Evolutionary conservation across 129 eudicot genomes (phyloP).

Genomic region (Deinandra increscens): DNA sequence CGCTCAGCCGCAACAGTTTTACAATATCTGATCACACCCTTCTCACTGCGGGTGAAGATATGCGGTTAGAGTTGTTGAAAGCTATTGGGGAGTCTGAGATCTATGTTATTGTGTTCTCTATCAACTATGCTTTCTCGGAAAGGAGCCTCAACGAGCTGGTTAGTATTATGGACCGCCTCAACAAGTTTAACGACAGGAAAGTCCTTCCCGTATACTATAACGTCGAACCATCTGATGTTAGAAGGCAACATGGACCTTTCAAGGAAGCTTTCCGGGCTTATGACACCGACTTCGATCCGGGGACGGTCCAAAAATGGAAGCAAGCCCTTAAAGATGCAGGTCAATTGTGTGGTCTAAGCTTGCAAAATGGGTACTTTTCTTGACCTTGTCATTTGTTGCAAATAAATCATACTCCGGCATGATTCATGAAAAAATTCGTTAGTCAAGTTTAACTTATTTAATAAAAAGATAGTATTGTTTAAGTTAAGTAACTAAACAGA

Average conservation of each 20-base stretch:
- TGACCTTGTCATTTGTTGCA: too few relatives aligned
- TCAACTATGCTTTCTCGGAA: neutral
- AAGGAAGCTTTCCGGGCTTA: slow-evolving; percentile 5
- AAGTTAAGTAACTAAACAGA: too few relatives aligned
- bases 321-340: slow-evolving; percentile 18
- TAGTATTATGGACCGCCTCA: slow-evolving; percentile 3
- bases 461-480: too few relatives aligned
- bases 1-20: slow-evolving; percentile 5
- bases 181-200: slow-evolving; percentile 5
- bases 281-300: neutral
- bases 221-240: slow-evolving; percentile 24
- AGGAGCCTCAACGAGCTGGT: slow-evolving; percentile 10
- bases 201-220: slow-evolving; percentile 13
- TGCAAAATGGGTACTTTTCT: neutral
- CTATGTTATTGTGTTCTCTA: slow-evolving; percentile 21
- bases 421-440: too few relatives aligned
- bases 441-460: too few relatives aligned
- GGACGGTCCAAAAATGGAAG: slow-evolving; percentile 15
- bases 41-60: neutral
- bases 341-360: slow-evolving; percentile 6
- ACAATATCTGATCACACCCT: slow-evolving; percentile 13
- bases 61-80: neutral
- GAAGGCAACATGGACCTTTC: slow-evolving; percentile 15
- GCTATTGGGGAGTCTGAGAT: slow-evolving; percentile 23
- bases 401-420: too few relatives aligned